Evolutionary conservation across 176 grass and related monocot genomes (phyloP), one percentile per base, ranked within the genome.

Genomic region (Eleusine coracana): DNA sequence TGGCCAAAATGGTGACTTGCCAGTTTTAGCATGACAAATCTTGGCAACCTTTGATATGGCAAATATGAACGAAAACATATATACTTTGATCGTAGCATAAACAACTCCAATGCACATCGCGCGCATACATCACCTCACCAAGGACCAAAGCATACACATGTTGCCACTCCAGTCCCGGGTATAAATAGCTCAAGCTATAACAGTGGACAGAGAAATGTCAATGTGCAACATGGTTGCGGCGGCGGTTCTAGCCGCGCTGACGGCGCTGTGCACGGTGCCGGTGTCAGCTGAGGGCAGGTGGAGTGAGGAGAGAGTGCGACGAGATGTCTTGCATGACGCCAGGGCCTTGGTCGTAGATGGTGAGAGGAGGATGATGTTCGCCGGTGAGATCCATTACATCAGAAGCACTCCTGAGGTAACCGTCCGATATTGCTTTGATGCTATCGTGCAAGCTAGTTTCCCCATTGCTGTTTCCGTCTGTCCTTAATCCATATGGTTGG

Each of bases 311-410:
- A 74, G 5, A 0, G 58, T 11, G 65, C 39, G 18, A 54, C 77
- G 77, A 60, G 87, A 88, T 25, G 95, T 97, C 2, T 82, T 77
- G 1, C 83, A 86, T 46, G 92, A 97, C 20, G 46, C 78, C 10
- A 92, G 95, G 82, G 83, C 84, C 27, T 55, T 94, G 90, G 82
- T 97, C 4, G 28, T 97, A 6, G 55, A 91, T 66, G 95, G 92
- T 71, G 73, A 6, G 2, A 80, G 92, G 70, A 83, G 75, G 83
- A 54, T 97, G 71, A 82, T 97, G 65, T 97, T 97, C 81, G 94
- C 95, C 14, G 92, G 92, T 45, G 93, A 93, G 70, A 92, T 94
- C 37, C 95, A 97, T 79, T 92, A 97, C 60, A 41, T 90, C n/a
- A 91, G 92, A 81, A 97, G 92, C 73, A 91, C 88, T 23, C 90